A percentile compares a stretch with the other conserved stretches of the same genome.
Conservation (phyloP, 495 filamentous ascomycete genomes). For the Podospora anserina region DNA sequence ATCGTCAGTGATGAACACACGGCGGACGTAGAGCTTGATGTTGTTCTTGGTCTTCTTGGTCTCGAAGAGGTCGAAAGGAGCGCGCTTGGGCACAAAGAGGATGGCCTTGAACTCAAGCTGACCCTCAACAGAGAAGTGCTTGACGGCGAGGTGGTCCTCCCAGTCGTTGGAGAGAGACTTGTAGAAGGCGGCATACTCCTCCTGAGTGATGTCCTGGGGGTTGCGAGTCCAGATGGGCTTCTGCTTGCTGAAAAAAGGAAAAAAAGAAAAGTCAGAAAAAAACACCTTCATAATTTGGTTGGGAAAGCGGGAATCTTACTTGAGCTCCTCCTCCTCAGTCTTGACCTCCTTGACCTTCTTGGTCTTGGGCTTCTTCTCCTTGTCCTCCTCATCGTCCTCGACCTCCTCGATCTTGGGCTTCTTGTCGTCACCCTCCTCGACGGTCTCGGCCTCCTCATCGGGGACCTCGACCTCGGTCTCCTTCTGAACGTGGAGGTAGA, state of each 20-base stretch:
- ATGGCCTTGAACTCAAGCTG: slow-evolving; percentile 99
- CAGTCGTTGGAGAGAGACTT: slow-evolving; percentile 99
- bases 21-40: slow-evolving; percentile 99
- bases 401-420: slow-evolving; percentile 82
- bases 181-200: slow-evolving; percentile 99
- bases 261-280: no score
- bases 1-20: slow-evolving; percentile 99
- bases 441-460: slow-evolving; percentile 86
- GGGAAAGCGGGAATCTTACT: slow-evolving; percentile 30
- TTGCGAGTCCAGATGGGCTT: slow-evolving; percentile 99
- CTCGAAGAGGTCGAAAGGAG: slow-evolving; percentile 99
- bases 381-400: slow-evolving; percentile 71
- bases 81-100: slow-evolving; percentile 98
- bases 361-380: slow-evolving; percentile 94
- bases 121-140: slow-evolving; percentile 99
- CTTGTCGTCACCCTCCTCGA: slow-evolving; percentile 69
- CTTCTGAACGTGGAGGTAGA: slow-evolving; percentile 98
- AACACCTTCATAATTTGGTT: no score
- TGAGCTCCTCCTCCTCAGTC: slow-evolving; percentile 98
- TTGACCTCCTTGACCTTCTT: slow-evolving; percentile 99
- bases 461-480: slow-evolving; percentile 98
- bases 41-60: slow-evolving; percentile 99
- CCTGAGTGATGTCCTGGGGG: slow-evolving; percentile 87
- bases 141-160: slow-evolving; percentile 99
- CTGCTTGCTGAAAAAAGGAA: slow-evolving; percentile 58